Evolutionary conservation across 2,329 filamentous ascomycete species (phyloP).

Genomic region (Colletotrichum brevisporum): DNA sequence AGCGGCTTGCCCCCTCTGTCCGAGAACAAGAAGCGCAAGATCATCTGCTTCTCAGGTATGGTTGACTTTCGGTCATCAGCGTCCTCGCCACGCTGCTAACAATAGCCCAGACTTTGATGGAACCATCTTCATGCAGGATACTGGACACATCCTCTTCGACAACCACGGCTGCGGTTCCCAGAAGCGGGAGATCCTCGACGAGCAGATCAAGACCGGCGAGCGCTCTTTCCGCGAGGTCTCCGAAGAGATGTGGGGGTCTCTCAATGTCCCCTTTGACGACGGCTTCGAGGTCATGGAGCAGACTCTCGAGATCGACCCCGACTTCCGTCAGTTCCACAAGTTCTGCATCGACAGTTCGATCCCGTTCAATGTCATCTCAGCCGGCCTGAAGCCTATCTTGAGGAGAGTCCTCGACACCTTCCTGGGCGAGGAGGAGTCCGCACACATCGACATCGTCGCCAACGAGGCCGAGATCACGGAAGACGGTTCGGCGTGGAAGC

Average conservation of each 20-base stretch:
- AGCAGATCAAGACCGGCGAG: constrained; percentile 75
- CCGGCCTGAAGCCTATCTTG: constrained; percentile 76
- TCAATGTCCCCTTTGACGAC: constrained; percentile 76
- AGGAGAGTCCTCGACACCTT: constrained; percentile 74
- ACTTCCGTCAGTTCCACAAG: constrained; percentile 74
- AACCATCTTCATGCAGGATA: constrained; percentile 81
- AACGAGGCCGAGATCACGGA: constrained; percentile 74
- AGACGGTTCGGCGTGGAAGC: constrained; percentile 74
- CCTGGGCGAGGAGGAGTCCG: constrained; percentile 71
- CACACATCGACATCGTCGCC: constrained; percentile 76
- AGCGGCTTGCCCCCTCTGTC: constrained; percentile 28
- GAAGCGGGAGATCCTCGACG: constrained; percentile 69
- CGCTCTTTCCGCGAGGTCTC: constrained; percentile 79
- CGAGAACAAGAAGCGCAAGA: constrained; percentile 65
- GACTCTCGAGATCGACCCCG: constrained; percentile 73
- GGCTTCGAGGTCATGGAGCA: constrained; percentile 76
- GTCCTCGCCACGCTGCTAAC: constrained; percentile 36
- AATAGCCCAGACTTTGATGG: constrained; percentile 73
- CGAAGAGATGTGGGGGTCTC: constrained; percentile 79
- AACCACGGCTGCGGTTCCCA: constrained; percentile 73
- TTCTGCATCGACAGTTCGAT: constrained; percentile 75
- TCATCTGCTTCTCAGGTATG: constrained; percentile 71
- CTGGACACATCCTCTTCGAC: constrained; percentile 78
- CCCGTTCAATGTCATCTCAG: constrained; percentile 79
- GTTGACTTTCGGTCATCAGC: constrained; percentile 3